Evolutionary conservation across 192 early-diverging fungal species (phyloP), one percentile per base, ranked within the genome.

Genomic region (Gorgonomyces haynaldii): DNA sequence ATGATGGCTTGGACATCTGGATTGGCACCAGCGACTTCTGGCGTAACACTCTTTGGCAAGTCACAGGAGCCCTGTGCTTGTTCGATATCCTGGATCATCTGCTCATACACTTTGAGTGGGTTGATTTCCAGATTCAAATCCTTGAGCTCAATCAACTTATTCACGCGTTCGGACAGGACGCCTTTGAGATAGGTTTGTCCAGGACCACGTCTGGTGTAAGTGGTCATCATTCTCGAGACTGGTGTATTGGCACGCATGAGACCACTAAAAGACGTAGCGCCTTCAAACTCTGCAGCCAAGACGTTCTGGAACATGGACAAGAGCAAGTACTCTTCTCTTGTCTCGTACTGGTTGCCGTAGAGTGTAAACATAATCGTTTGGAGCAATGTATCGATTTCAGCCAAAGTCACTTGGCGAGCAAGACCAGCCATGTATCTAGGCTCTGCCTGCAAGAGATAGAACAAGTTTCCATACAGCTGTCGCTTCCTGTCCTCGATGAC

Each of bases 221-320:
- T 91, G 27, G 91, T 92, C 84, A 96, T 88, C 89, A 94, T 94
- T 19, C 92, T 82, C n/a, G 90, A 92, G 8, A 94, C 86, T 0
- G 92, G 88, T 12, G 89, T 92, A 69, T 96, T 96, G 50, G 91
- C 88, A 22, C 92, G 82, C 52, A 96, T 66, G 16, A 96, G 61
- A 12, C 81, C 86, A 28, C 79, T 82, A 45, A 89, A 92, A 53
- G 92, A 87, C n/a, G 74, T 79, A 0, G 87, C 81, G n/a, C 78
- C 76, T 50, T 90, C 89, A 57, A 96, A 94, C 60, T 96, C 85
- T n/a, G 82, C 81, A 3, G 89, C 81, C 21, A 97, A 63, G 13
- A 91, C 90, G 25, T 84, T 77, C 75, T 80, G 91, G 56, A 97
- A 91, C 88, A 97, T 91, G 16, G 88, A 90, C 49, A 97, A 65